phyloP scores from a whole-genome alignment of 176 grass and related monocot genomes.

The Raddia distichophylla region DNA sequence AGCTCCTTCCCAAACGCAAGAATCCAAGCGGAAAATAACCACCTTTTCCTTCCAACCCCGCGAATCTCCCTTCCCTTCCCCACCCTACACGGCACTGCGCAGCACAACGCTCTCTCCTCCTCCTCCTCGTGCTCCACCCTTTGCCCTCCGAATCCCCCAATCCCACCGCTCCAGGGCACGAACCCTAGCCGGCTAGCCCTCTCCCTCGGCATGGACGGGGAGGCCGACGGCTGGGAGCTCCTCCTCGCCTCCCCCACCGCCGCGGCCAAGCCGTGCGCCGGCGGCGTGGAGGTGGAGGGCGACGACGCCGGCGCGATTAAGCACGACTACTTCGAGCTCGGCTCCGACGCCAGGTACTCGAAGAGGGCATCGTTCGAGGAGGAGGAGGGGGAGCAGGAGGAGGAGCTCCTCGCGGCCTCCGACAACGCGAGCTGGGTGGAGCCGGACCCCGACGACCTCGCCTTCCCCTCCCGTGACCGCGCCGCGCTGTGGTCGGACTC shows the following conservation, averaged over 20 bases:
- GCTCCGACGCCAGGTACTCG: slow-evolving; percentile 52
- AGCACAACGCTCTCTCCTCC: slow-evolving; percentile 32
- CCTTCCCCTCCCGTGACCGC: slow-evolving; percentile 53
- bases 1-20: background rate
- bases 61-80: slow-evolving; percentile 41
- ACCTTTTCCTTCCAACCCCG: slow-evolving; percentile 30
- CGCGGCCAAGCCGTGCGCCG: slow-evolving; percentile 6
- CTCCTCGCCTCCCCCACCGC: slow-evolving; percentile 49
- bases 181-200: slow-evolving; percentile 20
- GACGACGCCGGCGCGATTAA: slow-evolving; percentile 76
- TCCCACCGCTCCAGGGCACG: background rate
- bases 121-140: background rate
- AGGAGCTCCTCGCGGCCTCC: slow-evolving; percentile 43
- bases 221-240: slow-evolving; percentile 73
- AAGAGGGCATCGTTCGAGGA: slow-evolving; percentile 37
- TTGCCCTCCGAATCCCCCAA: slow-evolving; percentile 2
- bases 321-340: slow-evolving; percentile 83
- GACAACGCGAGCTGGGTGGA: slow-evolving; percentile 74
- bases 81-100: slow-evolving; percentile 43
- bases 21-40: slow-evolving; percentile 27
- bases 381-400: slow-evolving; percentile 23
- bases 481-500: slow-evolving; percentile 73
- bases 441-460: slow-evolving; percentile 62
- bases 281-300: slow-evolving; percentile 8
- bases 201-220: slow-evolving; percentile 53